Percentiles rank a stretch among this genome's conserved stretches.
Conservation (phyloP, 352 stramenopile genomes). For the Pythium aristosporum region DNA sequence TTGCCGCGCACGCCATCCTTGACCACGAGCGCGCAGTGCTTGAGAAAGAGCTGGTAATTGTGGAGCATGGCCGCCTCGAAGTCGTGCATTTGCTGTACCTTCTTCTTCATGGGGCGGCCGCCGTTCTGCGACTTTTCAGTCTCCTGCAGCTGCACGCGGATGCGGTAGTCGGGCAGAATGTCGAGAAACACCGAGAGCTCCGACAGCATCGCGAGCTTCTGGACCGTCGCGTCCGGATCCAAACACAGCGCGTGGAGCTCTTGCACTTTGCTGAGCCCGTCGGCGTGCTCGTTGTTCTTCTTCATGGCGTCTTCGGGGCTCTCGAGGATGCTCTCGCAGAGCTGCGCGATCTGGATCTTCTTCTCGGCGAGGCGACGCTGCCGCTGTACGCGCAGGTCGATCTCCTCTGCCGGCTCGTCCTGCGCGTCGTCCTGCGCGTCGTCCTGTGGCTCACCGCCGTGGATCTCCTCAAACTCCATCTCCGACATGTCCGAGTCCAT, state of each 20-base stretch:
- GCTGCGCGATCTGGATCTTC: constrained; percentile 86
- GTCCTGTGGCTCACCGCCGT: constrained; percentile 25
- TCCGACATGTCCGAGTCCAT: constrained; percentile 71
- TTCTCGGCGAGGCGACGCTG: constrained; percentile 69
- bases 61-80: constrained; percentile 73
- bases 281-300: constrained; percentile 82
- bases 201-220: constrained; percentile 90
- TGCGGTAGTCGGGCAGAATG: constrained; percentile 94
- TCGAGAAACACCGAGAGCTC: constrained; percentile 95
- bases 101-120: constrained; percentile 82
- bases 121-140: constrained; percentile 67
- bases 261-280: constrained; percentile 79
- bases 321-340: constrained; percentile 89
- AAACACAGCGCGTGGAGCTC: constrained; percentile 68
- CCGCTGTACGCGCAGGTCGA: constrained; percentile 70
- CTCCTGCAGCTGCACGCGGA: constrained; percentile 68
- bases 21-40: constrained; percentile 66
- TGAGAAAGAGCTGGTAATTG: constrained; percentile 85
- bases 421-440: constrained; percentile 6
- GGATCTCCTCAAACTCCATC: constrained; percentile 82
- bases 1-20: constrained; percentile 59
- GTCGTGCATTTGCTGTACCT: constrained; percentile 86
- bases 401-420: constrained; percentile 30
- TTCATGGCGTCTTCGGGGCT: constrained; percentile 85
- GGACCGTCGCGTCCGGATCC: constrained; percentile 73